phyloP scores from a whole-genome alignment of 2,329 filamentous ascomycete species.

The Fusarium beomiforme region DNA sequence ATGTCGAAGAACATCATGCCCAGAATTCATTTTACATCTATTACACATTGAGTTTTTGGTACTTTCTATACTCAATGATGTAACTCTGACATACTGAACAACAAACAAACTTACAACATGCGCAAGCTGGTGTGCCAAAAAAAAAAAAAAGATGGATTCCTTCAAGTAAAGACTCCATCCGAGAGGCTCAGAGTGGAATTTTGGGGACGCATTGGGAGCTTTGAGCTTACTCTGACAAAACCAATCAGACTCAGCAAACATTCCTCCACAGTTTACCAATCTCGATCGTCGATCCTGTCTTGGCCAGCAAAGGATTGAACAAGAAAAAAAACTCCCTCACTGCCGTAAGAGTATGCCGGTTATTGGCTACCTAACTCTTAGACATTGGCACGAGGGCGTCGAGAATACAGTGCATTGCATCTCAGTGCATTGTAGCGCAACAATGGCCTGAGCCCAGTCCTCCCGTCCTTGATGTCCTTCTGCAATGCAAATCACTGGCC shows the following conservation, averaged over 20 bases:
- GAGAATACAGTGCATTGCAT: slow-evolving; percentile 3
- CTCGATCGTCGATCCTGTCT: slow-evolving; percentile 34
- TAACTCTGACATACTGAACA: slow-evolving; percentile 2
- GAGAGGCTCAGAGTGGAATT: slow-evolving; percentile 19
- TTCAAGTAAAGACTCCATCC: slow-evolving; percentile 21
- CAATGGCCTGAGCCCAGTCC: slow-evolving; percentile 3
- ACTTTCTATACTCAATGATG: slow-evolving; percentile 9
- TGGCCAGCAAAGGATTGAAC: slow-evolving; percentile 15
- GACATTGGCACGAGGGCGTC: slow-evolving; percentile 22
- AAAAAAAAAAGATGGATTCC: slow-evolving; percentile 15
- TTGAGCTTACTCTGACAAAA: slow-evolving; percentile 32
- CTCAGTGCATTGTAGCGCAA: background rate
- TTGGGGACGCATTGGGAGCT: slow-evolving; percentile 24
- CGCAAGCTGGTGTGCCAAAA: background rate
- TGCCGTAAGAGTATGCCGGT: slow-evolving; percentile 21
- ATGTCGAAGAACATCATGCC: background rate
- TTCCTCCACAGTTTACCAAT: slow-evolving; percentile 37
- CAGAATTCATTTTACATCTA: background rate
- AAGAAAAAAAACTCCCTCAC: slow-evolving; percentile 21
- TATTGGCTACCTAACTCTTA: slow-evolving; percentile 11
- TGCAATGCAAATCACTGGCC: slow-evolving; percentile 2
- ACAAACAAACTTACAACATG: background rate
- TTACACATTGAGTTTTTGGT: slow-evolving; percentile 8
- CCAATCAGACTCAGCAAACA: slow-evolving; percentile 32
- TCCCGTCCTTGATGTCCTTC: background rate